These are phyloP conservation scores for Prunus mira DNA, from an alignment of 306 rosid genomes.

Conservation along the genomic window DNA sequence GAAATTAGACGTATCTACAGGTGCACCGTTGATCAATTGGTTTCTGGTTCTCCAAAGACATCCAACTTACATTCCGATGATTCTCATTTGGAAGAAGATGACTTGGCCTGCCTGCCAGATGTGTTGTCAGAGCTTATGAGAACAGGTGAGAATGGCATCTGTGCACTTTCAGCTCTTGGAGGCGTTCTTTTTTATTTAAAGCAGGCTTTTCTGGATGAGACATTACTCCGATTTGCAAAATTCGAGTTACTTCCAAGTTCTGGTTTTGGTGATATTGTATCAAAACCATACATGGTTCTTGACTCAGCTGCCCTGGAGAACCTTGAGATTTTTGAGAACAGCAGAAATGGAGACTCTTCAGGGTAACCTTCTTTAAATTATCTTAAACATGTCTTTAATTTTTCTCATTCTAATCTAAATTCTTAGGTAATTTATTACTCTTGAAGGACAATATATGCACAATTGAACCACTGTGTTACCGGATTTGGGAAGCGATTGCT, in stretches of 20 bases:
- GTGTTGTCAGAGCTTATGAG: conserved; percentile 63
- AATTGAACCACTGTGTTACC: conserved; percentile 86
- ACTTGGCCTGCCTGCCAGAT: conserved; percentile 52
- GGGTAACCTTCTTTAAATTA: conserved; percentile 57
- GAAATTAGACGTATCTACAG: conserved; percentile 55
- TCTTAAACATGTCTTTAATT: background rate
- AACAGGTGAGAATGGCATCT: conserved; percentile 46
- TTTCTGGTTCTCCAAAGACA: conserved; percentile 25
- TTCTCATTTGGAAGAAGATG: conserved; percentile 38
- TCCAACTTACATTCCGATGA: background rate
- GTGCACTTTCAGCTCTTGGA: conserved; percentile 96
- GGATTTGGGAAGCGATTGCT: conserved; percentile 94
- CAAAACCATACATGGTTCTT: conserved; percentile 90
- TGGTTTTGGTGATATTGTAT: conserved; percentile 49
- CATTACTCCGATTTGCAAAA: conserved; percentile 79
- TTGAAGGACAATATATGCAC: conserved; percentile 78
- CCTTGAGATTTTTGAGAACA: conserved; percentile 92
- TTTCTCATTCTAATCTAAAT: conserved; percentile 16
- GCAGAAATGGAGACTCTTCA: conserved; percentile 77
- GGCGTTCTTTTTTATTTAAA: conserved; percentile 87
- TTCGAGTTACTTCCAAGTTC: conserved; percentile 80
- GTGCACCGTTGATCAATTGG: conserved; percentile 23
- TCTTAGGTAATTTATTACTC: conserved; percentile 32
- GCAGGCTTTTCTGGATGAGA: conserved; percentile 86
- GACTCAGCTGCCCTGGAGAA: conserved; percentile 92